These are phyloP conservation scores for Cyberlindnera japonica DNA, from an alignment of 805 yeast species.

Conservation along the genomic window DNA sequence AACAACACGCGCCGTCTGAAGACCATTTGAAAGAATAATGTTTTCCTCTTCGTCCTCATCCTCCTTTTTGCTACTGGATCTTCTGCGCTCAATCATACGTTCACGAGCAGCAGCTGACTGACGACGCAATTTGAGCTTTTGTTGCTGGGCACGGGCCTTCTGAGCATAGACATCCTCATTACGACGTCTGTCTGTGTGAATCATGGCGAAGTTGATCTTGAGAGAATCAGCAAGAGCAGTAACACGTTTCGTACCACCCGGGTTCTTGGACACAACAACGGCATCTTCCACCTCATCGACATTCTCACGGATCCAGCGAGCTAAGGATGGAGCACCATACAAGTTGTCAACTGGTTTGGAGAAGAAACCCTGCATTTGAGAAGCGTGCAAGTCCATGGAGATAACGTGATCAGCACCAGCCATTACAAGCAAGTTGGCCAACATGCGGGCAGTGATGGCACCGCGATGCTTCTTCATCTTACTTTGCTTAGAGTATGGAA, in stretches of 20 bases:
- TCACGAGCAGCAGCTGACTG: slow-evolving; percentile 39
- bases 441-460: slow-evolving; percentile 97
- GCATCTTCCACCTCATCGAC: slow-evolving; percentile 82
- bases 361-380: slow-evolving; percentile 99
- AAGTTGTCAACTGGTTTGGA: slow-evolving; percentile 95
- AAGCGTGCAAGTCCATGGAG: slow-evolving; percentile 93
- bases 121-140: slow-evolving; percentile 39
- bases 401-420: slow-evolving; percentile 99
- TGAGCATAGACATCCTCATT: slow-evolving; percentile 57
- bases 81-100: slow-evolving; percentile 42
- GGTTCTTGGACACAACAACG: slow-evolving; percentile 97
- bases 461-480: slow-evolving; percentile 99
- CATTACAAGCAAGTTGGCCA: slow-evolving; percentile 91
- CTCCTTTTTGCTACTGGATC: slow-evolving; percentile 36
- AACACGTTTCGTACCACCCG: slow-evolving; percentile 98
- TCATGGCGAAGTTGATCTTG: slow-evolving; percentile 97
- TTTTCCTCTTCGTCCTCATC: slow-evolving; percentile 60
- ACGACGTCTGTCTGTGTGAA: slow-evolving; percentile 96
- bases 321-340: slow-evolving; percentile 94
- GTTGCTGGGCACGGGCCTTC: slow-evolving; percentile 31
- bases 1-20: slow-evolving; percentile 94
- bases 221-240: slow-evolving; percentile 96
- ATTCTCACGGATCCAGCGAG: slow-evolving; percentile 91
- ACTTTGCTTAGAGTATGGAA: slow-evolving; percentile 94
- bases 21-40: slow-evolving; percentile 67